A percentile compares a stretch with the other conserved stretches of the same genome.
Conservation (phyloP, 1,284 basidiomycete species). For the Rhodotorula sp. region DNA sequence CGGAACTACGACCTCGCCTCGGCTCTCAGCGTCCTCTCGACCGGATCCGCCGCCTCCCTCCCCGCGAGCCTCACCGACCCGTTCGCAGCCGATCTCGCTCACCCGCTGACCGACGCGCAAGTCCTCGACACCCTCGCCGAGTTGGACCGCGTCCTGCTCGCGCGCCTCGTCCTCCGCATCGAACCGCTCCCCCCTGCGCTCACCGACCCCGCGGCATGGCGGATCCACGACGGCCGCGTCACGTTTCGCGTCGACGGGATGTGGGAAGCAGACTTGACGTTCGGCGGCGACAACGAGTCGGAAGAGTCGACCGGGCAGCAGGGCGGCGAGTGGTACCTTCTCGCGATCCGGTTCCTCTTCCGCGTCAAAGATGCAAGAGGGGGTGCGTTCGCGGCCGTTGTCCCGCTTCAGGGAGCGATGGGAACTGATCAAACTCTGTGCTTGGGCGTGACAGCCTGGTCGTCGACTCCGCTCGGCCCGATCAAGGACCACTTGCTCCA, state of each 20-base stretch:
- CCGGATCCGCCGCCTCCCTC: conserved; percentile 63
- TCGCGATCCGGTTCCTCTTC: conserved; percentile 71
- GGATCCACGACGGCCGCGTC: conserved; percentile 72
- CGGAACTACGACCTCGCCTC: conserved; percentile 87
- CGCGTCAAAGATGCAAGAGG: conserved; percentile 56
- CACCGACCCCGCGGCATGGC: conserved; percentile 56
- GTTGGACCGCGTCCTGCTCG: conserved; percentile 72
- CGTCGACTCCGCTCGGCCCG: conserved; percentile 39
- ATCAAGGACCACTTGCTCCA: conserved; percentile 46
- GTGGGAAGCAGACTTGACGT: conserved; percentile 72
- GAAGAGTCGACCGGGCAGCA: conserved; percentile 47
- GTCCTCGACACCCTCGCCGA: conserved; percentile 64
- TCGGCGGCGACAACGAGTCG: conserved; percentile 56
- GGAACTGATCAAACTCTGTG: not conserved
- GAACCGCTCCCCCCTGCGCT: conserved; percentile 60
- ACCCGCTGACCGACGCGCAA: conserved; percentile 63
- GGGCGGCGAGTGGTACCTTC: conserved; percentile 76
- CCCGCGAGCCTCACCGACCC: conserved; percentile 65
- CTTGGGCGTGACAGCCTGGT: conserved; percentile 35
- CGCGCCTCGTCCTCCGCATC: conserved; percentile 57
- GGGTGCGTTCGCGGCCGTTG: conserved; percentile 5
- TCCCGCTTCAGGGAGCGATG: not conserved
- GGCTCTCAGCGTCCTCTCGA: conserved; percentile 78
- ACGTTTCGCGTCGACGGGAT: conserved; percentile 68
- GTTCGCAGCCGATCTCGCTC: conserved; percentile 59